Evolutionary conservation across 2,329 filamentous ascomycete species (phyloP), one percentile per base, ranked within the genome.

Genomic region (Myriangium duriaei): DNA sequence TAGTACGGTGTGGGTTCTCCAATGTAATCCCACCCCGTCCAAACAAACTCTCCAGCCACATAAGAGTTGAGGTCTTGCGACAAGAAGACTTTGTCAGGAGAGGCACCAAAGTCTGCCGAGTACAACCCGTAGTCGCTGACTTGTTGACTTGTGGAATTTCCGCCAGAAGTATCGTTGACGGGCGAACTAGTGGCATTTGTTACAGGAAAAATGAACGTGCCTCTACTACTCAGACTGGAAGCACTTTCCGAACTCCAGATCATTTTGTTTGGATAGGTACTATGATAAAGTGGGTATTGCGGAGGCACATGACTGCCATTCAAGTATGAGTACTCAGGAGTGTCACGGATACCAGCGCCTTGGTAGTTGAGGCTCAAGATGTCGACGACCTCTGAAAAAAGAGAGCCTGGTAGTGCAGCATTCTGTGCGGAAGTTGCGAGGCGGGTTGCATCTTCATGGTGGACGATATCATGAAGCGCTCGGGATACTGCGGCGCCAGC

Each of bases 341-440:
- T 43, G 45, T 61, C 51, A 4, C 59, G 47, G 31, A 57, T 55
- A 3, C 69, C 69, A 35, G 70, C 66, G 36, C 69, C 70, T 46
- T 73, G 69, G 51, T 73, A 74, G 53, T 74, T 74, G 4, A 73
- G 49, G 13, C 63, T 61, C n/a, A 67, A 51, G 30, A 72, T 54
- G 46, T 72, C 69, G 21, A 71, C 43, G 1, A 56, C 53, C 0
- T 48, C 42, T 2, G 64, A 52, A 19, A 72, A 59, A 0, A 59
- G 45, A 29, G 50, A 58, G 19, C 54, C 52, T 0, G 68, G 56
- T 2, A 51, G 46, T 3, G 68, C 69, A 7, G 46, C 49, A 50
- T 72, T 70, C 62, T 71, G 63, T 1, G 59, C 62, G 0, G 61
- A 55, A 0, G 68, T 71, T 0, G 55, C 49, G 1, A 54, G 59